A percentile compares a stretch with the other conserved stretches of the same genome.
These are phyloP conservation scores for Hypoxylon trugodes DNA, from an alignment of 495 filamentous ascomycete genomes.

Conservation along the genomic window DNA sequence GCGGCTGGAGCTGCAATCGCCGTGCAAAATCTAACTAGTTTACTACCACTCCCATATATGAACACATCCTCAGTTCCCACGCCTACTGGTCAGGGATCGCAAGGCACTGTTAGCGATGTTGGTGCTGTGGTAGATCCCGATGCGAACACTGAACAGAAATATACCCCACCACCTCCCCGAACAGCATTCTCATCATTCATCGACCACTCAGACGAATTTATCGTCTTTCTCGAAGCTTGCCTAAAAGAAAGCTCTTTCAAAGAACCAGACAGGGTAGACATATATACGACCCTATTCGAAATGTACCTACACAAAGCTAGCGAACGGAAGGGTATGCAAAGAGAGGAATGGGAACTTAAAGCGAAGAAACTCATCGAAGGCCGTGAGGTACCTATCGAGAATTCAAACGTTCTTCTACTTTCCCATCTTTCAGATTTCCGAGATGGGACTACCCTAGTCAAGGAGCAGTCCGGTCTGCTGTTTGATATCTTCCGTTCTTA, in stretches of 20 bases:
- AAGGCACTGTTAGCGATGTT: conserved; percentile 48
- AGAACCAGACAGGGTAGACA: conserved; percentile 76
- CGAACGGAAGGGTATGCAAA: conserved; percentile 68
- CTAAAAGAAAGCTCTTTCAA: conserved; percentile 71
- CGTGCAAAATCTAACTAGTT: conserved; percentile 80
- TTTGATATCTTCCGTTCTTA: conserved; percentile 98
- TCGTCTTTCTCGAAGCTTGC: conserved; percentile 87
- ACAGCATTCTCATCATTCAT: conserved; percentile 97
- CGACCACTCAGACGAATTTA: conserved; percentile 89
- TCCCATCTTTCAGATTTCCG: conserved; percentile 91
- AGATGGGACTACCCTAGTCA: conserved; percentile 89
- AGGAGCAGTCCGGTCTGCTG: conserved; percentile 89
- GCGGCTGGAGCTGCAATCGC: conserved; percentile 70
- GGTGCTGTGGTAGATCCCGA: conserved; percentile 41
- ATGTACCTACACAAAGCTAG: conserved; percentile 94
- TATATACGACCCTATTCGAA: conserved; percentile 96
- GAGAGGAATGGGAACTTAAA: conserved; percentile 85
- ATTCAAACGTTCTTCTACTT: conserved; percentile 90
- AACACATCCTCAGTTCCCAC: conserved; percentile 62
- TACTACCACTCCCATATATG: conserved; percentile 90
- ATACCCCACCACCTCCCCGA: conserved; percentile 79
- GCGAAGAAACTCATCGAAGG: conserved; percentile 84
- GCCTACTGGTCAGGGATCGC: conserved; percentile 47
- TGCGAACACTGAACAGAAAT: conserved; percentile 50
- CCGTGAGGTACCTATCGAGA: conserved; percentile 82